Base-by-base conservation (phyloP, 768 basidiomycete genomes). In the Kwoniella newhampshirensis region DNA sequence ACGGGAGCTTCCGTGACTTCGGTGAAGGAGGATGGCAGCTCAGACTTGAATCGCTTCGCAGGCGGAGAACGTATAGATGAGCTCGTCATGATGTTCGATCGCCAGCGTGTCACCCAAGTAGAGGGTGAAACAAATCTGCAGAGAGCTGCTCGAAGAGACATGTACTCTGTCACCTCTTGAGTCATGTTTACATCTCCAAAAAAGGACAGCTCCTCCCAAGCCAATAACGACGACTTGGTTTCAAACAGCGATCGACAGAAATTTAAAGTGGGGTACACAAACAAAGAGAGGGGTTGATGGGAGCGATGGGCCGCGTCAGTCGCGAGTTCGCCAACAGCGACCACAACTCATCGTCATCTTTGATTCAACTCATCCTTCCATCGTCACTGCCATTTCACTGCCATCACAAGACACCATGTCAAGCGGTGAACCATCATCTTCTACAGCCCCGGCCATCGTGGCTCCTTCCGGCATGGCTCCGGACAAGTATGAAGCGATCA, bases 401-500 rank as follows among this genome's bases (percentile, higher is more conserved):
- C 48, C 4, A 30, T 20, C 46, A 4, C 25, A 35, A 50, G 18
- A 28, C 43, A 61, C 26, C 32, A 66, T 66, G 64, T 60, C 61
- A 37, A 60, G 61, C 41, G 57, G 64, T 45, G 56, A 44, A 41
- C 68, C 70, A 21, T 50, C 66, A 11, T 62, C 70, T 1, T 36
- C 63, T 5, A 42, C 60, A 15, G 61, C 52, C 4, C 52, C 57
- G n/a, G 42, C 55, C 26, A 55, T 68, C 17, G 69, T 71, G 17
- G 59, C 64, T 21, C 70, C 70, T 39, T 52, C 65, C 36, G 66
- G 63, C 0, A 69, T 72, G 68, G 58, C 57, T 4, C 35, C 65
- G 4, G 70, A 55, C 32, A 77, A 76, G 64, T 64, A 67, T 26
- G 71, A 73, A 26, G 78, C 77, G 2, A 64, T 79, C 57, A 68